These are phyloP conservation scores for Xenosphaeropsis pyriputrescens DNA, from an alignment of 2,329 filamentous ascomycete species.

Conservation along the genomic window DNA sequence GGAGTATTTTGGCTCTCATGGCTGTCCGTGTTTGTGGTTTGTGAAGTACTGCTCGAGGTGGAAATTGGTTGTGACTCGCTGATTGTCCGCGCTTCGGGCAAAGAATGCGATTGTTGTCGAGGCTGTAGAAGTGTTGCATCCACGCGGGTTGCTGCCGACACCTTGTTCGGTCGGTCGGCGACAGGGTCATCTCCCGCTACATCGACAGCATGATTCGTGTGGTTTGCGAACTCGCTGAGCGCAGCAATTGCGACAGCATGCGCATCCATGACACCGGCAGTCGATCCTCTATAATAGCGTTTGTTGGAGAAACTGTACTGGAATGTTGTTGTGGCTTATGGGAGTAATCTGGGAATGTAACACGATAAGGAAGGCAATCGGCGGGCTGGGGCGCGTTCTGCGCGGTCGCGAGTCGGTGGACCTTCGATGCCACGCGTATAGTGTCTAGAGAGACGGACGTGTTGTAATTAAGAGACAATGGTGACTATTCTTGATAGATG, in stretches of 20 bases:
- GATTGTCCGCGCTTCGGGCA: conserved; percentile 3
- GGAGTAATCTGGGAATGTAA: too few relatives aligned
- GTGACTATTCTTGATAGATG: too few relatives aligned
- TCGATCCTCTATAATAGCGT: too few relatives aligned
- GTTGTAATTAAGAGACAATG: too few relatives aligned
- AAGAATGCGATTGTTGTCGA: conserved; percentile 4
- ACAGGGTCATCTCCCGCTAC: conserved; percentile 6
- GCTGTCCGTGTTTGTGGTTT: conserved; percentile 24
- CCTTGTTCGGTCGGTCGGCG: conserved; percentile 6
- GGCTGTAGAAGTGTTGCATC: conserved; percentile 9
- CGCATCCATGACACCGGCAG: conserved; percentile 9
- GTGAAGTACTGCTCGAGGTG: conserved; percentile 25
- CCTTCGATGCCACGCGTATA: too few relatives aligned
- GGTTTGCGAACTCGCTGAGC: conserved; percentile 8
- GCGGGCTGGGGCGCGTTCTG: too few relatives aligned
- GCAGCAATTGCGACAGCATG: conserved; percentile 14
- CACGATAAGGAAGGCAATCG: too few relatives aligned
- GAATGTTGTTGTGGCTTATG: too few relatives aligned
- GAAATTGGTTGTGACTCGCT: conserved; percentile 3
- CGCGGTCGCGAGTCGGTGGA: too few relatives aligned
- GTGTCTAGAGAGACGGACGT: too few relatives aligned
- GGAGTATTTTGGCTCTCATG: conserved; percentile 23
- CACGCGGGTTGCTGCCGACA: conserved; percentile 13
- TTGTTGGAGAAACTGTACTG: too few relatives aligned
- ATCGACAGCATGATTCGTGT: conserved; percentile 7